These are phyloP conservation scores for Fusarium liriodendri DNA, from an alignment of 2,329 filamentous ascomycete genomes.

Conservation along the genomic window DNA sequence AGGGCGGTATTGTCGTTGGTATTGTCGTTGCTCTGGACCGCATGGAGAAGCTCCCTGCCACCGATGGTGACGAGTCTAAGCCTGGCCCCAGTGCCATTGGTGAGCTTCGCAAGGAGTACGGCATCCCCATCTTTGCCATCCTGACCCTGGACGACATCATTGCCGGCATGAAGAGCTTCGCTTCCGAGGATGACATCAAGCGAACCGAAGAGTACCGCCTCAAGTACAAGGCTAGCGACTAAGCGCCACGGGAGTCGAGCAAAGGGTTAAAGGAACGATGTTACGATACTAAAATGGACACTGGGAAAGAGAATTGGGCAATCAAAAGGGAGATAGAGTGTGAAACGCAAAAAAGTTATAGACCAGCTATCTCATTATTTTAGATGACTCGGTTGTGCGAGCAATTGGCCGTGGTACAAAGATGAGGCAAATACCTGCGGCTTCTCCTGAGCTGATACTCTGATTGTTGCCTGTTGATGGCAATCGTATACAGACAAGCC, in stretches of 20 bases:
- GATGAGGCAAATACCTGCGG: slow-evolving; percentile 14
- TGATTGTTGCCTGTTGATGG: background rate
- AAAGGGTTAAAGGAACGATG: slow-evolving; percentile 1
- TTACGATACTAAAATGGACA: slow-evolving; percentile 19
- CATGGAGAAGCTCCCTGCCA: slow-evolving; percentile 80
- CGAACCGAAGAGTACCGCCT: slow-evolving; percentile 79
- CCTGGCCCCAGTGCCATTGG: slow-evolving; percentile 85
- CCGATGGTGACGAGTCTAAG: slow-evolving; percentile 74
- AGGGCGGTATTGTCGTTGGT: slow-evolving; percentile 86
- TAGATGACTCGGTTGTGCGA: slow-evolving; percentile 16
- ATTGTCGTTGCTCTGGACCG: slow-evolving; percentile 91
- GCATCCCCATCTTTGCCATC: slow-evolving; percentile 85
- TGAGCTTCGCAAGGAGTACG: slow-evolving; percentile 84
- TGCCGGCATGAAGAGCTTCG: slow-evolving; percentile 71
- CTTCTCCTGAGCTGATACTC: slow-evolving; percentile 11
- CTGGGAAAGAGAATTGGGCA: slow-evolving; percentile 6
- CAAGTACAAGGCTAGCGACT: slow-evolving; percentile 72
- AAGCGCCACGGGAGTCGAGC: slow-evolving; percentile 12
- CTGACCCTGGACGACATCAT: slow-evolving; percentile 88
- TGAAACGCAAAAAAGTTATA: slow-evolving; percentile 22
- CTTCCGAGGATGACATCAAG: slow-evolving; percentile 71
- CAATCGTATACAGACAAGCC: background rate
- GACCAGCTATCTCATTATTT: slow-evolving; percentile 38
- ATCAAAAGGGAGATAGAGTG: slow-evolving; percentile 1
- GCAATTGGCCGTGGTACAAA: slow-evolving; percentile 17